Percentiles rank a stretch among this genome's conserved stretches.
These are phyloP conservation scores for Euphorbia tirucalli DNA, from an alignment of 345 rosid species.

Conservation along the genomic window DNA sequence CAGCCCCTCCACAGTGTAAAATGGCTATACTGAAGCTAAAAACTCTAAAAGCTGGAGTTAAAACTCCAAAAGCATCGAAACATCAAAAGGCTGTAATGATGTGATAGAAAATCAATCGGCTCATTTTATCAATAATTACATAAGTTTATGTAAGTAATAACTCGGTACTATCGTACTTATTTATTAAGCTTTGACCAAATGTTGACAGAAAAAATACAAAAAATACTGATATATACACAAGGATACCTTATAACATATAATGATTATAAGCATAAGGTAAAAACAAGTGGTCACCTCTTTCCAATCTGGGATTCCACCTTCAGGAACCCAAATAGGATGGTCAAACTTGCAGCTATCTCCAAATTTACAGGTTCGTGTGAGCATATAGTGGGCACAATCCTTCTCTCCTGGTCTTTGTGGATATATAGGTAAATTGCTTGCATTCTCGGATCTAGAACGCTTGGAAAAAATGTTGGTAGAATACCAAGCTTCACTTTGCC, in stretches of 20 bases:
- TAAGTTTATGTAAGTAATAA: not conserved
- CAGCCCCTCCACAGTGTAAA: not conserved
- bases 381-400: slow-evolving; percentile 99
- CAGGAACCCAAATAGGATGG: slow-evolving; percentile 99
- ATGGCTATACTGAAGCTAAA: too few species aligned
- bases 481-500: slow-evolving; percentile 97
- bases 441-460: slow-evolving; percentile 87
- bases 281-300: slow-evolving; percentile 96
- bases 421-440: slow-evolving; percentile 79
- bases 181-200: not conserved
- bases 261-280: slow-evolving; percentile 40
- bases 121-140: not conserved
- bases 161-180: not conserved
- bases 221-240: slow-evolving; percentile 14
- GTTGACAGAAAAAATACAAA: slow-evolving; percentile 10
- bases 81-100: not conserved
- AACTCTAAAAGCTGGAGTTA: not conserved
- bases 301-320: slow-evolving; percentile 99
- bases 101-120: not conserved
- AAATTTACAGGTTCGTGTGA: slow-evolving; percentile 96
- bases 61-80: not conserved
- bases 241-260: slow-evolving; percentile 21
- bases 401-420: slow-evolving; percentile 98
- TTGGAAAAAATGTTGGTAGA: slow-evolving; percentile 66
- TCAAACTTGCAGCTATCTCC: slow-evolving; percentile 99